Base-by-base conservation (phyloP, 768 basidiomycete genomes). In the Cubamyces lactineus region DNA sequence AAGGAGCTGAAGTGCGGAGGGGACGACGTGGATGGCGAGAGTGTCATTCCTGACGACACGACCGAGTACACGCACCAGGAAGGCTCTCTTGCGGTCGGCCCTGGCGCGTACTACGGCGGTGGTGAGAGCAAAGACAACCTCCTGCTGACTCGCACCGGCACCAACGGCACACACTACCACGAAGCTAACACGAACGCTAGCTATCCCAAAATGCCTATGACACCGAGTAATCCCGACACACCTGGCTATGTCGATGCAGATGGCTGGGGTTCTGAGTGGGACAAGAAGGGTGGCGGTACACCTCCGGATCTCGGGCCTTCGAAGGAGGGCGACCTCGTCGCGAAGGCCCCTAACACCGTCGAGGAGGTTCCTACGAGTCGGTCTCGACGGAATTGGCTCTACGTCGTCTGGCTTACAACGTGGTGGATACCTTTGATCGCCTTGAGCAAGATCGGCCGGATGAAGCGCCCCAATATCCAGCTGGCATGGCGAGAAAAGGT, bases 401-500 rank as follows among this genome's bases (percentile, higher is more conserved):
- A 82, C 63, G 78, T 93, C 13, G 93, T 94, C 7, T 92, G 91
- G 93, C 55, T 74, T 0, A 77, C 80, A 5, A 96, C 95, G 0
- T 94, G 84, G 74, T 88, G 82, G 80, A 85, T 96, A 0, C 96
- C 96, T 0, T 78, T 79, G 4, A 90, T 92, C 71, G 68, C 86
- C 17, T 81, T 96, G 26, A 78, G 74, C 45, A 76, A 77, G 40
- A 38, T 96, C 17, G 94, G 94, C 1, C 82, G 92, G 19, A 96
- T 98, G 94, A 96, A 96, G 70, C 91, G 95, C 4, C 92, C 93
- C 0, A 95, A 98, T 71, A 77, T 98, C 11, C 89, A 90, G 24
- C 81, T 96, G 21, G 95, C 95, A 0, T 98, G 95, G 95, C 80
- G 94, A 60, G 95, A 98, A 73, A 98, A 97, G 74, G 72, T 96